These are phyloP conservation scores for Adiantum capillusveneris DNA, from an alignment of 75 land plant species.

Conservation along the genomic window DNA sequence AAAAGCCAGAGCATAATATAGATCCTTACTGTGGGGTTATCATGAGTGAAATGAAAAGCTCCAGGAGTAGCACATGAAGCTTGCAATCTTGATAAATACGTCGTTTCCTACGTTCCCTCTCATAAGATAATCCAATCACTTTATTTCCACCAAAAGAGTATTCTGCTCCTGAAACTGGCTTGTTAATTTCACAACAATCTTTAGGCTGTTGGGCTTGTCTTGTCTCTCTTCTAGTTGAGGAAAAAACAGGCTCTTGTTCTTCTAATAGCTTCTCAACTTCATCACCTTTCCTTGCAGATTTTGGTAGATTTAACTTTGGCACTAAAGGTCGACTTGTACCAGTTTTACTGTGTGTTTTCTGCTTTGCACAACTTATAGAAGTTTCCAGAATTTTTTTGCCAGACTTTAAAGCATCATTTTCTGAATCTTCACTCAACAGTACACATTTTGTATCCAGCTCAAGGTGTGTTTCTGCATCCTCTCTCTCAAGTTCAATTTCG, in stretches of 20 bases:
- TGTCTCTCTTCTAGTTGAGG: background rate
- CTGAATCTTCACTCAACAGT: background rate
- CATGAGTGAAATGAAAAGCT: constrained; percentile 32
- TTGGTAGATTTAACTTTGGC: constrained; percentile 26
- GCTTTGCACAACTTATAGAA: background rate
- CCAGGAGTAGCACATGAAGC: constrained; percentile 23
- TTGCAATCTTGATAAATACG: constrained; percentile 13
- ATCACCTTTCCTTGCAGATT: constrained; percentile 21
- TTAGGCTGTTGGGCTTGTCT: background rate
- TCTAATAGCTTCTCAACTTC: constrained; percentile 1
- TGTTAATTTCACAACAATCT: background rate
- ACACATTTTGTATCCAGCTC: background rate
- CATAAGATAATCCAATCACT: constrained; percentile 5
- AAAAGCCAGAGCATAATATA: too few relatives aligned
- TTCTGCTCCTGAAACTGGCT: background rate
- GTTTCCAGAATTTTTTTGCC: background rate
- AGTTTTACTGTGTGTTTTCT: background rate
- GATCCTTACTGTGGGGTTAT: constrained; percentile 21
- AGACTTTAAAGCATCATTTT: background rate
- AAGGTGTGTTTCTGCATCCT: constrained; percentile 1
- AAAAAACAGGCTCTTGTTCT: background rate
- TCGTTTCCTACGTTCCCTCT: constrained; percentile 14
- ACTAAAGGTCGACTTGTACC: constrained; percentile 14
- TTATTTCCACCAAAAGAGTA: background rate
- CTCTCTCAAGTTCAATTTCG: constrained; percentile 27